Conservation (phyloP, 106 monocot genomes). For the Dioscorea dumetorum region DNA sequence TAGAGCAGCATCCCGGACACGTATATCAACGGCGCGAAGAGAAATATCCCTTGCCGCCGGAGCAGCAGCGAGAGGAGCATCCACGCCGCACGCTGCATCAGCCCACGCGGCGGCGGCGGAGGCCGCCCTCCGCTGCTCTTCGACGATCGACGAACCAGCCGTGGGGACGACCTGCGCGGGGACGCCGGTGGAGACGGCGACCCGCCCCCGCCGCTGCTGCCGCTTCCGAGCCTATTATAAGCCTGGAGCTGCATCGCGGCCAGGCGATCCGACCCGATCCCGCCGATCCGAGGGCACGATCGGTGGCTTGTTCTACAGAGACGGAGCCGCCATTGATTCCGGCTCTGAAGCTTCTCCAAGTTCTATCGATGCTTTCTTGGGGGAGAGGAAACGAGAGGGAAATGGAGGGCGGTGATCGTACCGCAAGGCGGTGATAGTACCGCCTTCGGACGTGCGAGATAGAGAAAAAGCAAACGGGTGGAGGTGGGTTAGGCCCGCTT, state of each 20-base stretch:
- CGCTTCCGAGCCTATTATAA: constrained; percentile 51
- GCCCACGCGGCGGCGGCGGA: constrained; percentile 12
- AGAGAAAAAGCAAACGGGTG: neutral
- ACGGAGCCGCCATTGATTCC: too few species aligned
- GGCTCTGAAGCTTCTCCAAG: too few species aligned
- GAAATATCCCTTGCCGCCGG: constrained; percentile 75
- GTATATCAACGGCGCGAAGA: constrained; percentile 88
- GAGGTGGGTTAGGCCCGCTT: too few species aligned
- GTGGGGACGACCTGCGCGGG: constrained; percentile 36
- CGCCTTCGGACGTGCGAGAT: neutral
- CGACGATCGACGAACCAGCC: constrained; percentile 5
- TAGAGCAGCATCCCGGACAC: constrained; percentile 80
- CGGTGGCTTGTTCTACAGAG: too few species aligned
- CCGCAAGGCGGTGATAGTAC: neutral
- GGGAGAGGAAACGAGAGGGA: neutral
- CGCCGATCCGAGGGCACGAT: neutral
- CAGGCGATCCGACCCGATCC: neutral
- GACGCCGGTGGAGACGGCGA: constrained; percentile 63
- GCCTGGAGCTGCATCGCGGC: constrained; percentile 20
- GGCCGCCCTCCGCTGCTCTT: constrained; percentile 8
- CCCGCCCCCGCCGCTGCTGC: constrained; percentile 25
- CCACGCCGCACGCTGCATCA: constrained; percentile 44
- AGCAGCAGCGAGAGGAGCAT: constrained; percentile 54
- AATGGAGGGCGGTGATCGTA: neutral
- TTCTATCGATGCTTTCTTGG: neutral